Evolutionary conservation across 2,329 filamentous ascomycete genomes (phyloP).

Genomic region (Hymenoscyphus infarciens): DNA sequence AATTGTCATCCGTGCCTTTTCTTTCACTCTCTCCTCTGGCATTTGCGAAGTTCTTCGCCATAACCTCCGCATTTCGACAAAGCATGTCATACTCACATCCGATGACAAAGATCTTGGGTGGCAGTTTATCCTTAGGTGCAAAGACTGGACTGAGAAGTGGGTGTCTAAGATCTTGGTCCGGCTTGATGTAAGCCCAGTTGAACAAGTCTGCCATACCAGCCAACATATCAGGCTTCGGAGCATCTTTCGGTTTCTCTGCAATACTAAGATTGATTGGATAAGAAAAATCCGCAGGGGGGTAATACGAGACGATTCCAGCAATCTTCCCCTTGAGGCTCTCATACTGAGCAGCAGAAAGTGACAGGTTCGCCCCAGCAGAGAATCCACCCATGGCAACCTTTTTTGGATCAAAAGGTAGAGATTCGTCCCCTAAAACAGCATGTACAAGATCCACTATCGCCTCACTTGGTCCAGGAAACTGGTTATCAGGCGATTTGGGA

Average conservation of each 20-base stretch:
- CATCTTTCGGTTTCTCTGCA: conserved; percentile 17
- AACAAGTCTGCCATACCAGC: conserved; percentile 15
- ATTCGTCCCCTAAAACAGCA: conserved; percentile 41
- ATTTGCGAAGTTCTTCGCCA: conserved; percentile 23
- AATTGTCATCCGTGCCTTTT: conserved; percentile 13
- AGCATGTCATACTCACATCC: conserved; percentile 31
- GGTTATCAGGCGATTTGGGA: conserved; percentile 43
- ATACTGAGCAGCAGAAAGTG: conserved; percentile 42
- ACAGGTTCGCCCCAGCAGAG: conserved; percentile 49
- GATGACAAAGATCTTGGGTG: conserved; percentile 24
- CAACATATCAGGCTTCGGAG: conserved; percentile 17
- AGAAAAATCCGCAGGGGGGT: conserved; percentile 43
- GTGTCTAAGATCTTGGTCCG: conserved; percentile 26
- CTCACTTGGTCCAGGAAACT: conserved; percentile 44
- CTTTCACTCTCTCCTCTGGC: conserved; percentile 17
- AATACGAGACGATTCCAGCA: conserved; percentile 42
- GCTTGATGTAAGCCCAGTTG: conserved; percentile 24
- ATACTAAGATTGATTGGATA: conserved; percentile 19
- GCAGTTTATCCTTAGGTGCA: conserved; percentile 23
- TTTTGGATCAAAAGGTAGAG: conserved; percentile 43
- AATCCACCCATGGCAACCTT: conserved; percentile 47
- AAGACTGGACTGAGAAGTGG: conserved; percentile 25
- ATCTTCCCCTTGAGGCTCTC: conserved; percentile 33
- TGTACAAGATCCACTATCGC: conserved; percentile 45
- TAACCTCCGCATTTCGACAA: conserved; percentile 23